Evolutionary conservation across 495 filamentous ascomycete species (phyloP).

Genomic region (Pyronema domesticum): DNA sequence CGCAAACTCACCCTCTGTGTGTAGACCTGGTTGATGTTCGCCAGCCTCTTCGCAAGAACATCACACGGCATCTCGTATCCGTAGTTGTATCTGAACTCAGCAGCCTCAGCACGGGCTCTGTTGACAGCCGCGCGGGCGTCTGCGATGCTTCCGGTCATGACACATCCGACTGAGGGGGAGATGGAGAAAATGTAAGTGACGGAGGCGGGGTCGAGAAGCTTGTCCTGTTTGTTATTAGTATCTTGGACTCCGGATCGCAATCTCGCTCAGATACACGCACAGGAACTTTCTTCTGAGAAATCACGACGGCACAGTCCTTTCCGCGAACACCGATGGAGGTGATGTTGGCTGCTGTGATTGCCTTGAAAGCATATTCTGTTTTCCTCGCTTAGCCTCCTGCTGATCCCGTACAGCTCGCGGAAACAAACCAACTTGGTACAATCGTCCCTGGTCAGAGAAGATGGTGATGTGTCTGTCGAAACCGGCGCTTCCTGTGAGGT

Average conservation of each 20-base stretch:
- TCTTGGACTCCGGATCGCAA: too few species aligned
- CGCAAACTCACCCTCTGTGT: slow-evolving; percentile 51
- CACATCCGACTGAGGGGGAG: slow-evolving; percentile 88
- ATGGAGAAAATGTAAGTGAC: slow-evolving; percentile 95
- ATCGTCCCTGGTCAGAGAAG: slow-evolving; percentile 93
- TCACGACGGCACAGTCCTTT: slow-evolving; percentile 88
- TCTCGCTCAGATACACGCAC: slow-evolving; percentile 37
- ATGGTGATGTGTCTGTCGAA: slow-evolving; percentile 99
- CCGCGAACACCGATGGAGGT: slow-evolving; percentile 90
- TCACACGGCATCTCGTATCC: slow-evolving; percentile 99
- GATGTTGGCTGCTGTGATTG: slow-evolving; percentile 96
- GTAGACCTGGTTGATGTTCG: slow-evolving; percentile 98
- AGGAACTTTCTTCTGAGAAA: slow-evolving; percentile 98
- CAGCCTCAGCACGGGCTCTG: slow-evolving; percentile 85
- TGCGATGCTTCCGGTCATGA: slow-evolving; percentile 97
- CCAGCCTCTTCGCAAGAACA: slow-evolving; percentile 83
- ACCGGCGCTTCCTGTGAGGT: slow-evolving; percentile 60
- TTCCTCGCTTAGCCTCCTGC: slow-evolving; percentile 7
- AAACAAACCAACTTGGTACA: slow-evolving; percentile 96
- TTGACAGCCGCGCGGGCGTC: slow-evolving; percentile 84
- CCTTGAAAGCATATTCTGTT: slow-evolving; percentile 99
- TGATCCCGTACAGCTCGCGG: background rate
- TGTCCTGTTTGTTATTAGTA: slow-evolving; percentile 47
- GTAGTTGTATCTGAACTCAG: slow-evolving; percentile 93
- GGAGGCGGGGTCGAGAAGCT: slow-evolving; percentile 92